Evolutionary conservation across 192 early-diverging fungal genomes (phyloP), one percentile per base, ranked within the genome.

Genomic region (Gigaspora rosea): DNA sequence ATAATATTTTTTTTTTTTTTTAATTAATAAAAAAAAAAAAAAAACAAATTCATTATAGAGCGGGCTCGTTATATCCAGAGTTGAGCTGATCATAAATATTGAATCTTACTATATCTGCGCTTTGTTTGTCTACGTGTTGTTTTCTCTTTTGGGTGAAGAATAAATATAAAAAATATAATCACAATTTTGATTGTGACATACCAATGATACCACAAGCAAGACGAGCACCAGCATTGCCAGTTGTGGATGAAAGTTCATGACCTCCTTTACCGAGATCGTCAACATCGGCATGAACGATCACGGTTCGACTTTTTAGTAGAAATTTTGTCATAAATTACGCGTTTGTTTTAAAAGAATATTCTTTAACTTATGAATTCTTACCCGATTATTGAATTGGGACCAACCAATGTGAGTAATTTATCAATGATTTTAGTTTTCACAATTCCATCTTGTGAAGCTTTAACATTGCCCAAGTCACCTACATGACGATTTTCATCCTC

Each of bases 131-230:
- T 27, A 27, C 27, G 27, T 27, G 27, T 27, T 27, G 27, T 27
- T 27, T 27, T 27, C 27, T 27, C 27, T 27, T 27, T 27, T 27
- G 27, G 27, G 27, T 27, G 27, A 27, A 27, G 27, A 27, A 27
- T 27, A 27, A 27, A 27, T 27, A 27, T 27, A 27, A 27, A 1
- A 27, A 27, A 27, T 52, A 52, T 52, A 52, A 52, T 52, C 15
- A 13, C 11, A 15, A 52, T 52, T 52, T 52, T 13, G 51, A 52
- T 52, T 52, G 51, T 13, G 15, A 2, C 79, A 90, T 86, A 78
- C 94, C 94, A 83, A 97, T 93, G 82, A 95, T 93, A 86, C 94
- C 95, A 85, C 95, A 97, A 51, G 92, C 92, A 65, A 88, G 84
- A 78, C 95, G 93, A 65, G 84, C 91, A 68, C 95, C 95, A 82